Evolutionary conservation across 495 filamentous ascomycete species (phyloP), one percentile per base, ranked within the genome.

Genomic region (Baudoinia panamericana): DNA sequence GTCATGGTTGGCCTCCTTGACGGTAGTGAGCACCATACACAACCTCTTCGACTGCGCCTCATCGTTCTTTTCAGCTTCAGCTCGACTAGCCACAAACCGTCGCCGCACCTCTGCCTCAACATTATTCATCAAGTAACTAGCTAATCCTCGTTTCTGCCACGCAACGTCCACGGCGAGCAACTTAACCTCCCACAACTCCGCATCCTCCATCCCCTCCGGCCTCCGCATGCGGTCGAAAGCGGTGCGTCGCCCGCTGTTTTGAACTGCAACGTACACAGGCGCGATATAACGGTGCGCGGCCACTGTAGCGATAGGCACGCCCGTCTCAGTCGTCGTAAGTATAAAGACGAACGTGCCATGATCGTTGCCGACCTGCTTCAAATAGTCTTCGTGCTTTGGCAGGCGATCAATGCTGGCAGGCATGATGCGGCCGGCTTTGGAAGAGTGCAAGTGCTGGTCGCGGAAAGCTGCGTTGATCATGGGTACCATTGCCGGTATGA

Each of bases 171-270:
- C 43, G 9, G 43, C 48, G 37, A 51, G 24, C 3, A 39, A 12
- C 13, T 31, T 42, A 26, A 51, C 13, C 22, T 51, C 48, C 48
- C 48, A 51, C 17, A 32, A 27, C n/a, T 51, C 36, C 7, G 29
- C 27, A 8, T 12, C 30, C 24, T 29, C 43, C 4, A 26, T 10
- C n/a, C 4, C 18, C 19, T 16, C 18, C 12, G 41, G 41, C 8
- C 28, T 3, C 9, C 27, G 33, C 11, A 45, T 10, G n/a, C 41
- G 34, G 27, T 30, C 22, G 17, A 39, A 45, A 13, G 30, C 30
- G 22, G 18, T 40, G 2, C 21, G 9, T n/a, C 42, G n/a, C 1
- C 32, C 15, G 17, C 25, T 4, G 5, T 9, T 17, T 4, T 28
- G 30, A 19, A 30, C 21, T 9, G 41, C 33, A 5, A 16, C 24